Conservation (phyloP, 257 asterid genomes). For the Leptodermis oblonga region DNA sequence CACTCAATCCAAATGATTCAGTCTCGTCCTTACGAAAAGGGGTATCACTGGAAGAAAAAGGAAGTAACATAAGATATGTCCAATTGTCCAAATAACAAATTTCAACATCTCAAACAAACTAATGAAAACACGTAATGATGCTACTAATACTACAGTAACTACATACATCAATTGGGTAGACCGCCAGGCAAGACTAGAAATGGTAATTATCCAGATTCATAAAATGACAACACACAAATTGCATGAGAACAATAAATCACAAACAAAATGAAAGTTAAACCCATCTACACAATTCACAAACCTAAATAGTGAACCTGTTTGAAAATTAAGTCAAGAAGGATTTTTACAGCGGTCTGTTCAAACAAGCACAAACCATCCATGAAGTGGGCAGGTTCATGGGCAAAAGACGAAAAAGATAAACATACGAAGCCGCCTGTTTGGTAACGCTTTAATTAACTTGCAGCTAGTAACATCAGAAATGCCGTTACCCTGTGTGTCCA, state of each 20-base stretch:
- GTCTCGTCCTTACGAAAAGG: neutral
- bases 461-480: neutral
- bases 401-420: neutral
- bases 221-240: neutral
- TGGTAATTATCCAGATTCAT: too few relatives aligned
- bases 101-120: neutral
- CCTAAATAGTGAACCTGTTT: neutral
- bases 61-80: too few relatives aligned
- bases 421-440: neutral
- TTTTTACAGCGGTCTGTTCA: neutral
- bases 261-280: neutral
- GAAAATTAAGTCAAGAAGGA: neutral
- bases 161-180: neutral
- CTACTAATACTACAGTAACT: neutral
- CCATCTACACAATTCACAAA: neutral
- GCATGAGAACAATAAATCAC: neutral
- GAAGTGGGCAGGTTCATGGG: neutral
- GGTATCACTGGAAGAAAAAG: neutral
- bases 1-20: too few relatives aligned
- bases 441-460: neutral
- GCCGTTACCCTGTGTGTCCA: neutral
- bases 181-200: neutral
- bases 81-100: too few relatives aligned
- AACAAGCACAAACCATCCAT: neutral
- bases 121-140: neutral